Conservation (phyloP, 1,284 basidiomycete species). For the Inonotus hispidus region DNA sequence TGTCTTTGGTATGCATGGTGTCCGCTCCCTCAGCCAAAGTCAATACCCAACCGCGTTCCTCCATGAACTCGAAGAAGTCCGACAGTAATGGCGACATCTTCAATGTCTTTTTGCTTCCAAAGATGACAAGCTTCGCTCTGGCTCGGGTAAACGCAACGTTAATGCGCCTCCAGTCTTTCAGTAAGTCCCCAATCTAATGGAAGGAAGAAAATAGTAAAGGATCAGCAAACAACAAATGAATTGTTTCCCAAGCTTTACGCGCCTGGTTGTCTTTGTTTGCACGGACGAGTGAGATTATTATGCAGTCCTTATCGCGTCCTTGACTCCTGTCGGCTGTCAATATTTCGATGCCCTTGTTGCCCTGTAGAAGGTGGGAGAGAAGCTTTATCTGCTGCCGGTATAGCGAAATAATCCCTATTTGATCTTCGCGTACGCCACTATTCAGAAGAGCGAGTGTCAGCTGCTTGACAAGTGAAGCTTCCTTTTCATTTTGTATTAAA, state of each 20-base stretch:
- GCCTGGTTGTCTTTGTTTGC: constrained; percentile 76
- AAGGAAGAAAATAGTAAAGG: constrained; percentile 11
- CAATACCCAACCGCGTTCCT: constrained; percentile 65
- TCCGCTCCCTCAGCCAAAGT: constrained; percentile 51
- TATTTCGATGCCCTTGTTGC: constrained; percentile 66
- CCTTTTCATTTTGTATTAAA: constrained; percentile 83
- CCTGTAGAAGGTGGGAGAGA: constrained; percentile 52
- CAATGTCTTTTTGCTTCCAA: constrained; percentile 80
- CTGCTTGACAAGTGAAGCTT: constrained; percentile 64
- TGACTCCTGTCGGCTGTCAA: constrained; percentile 95
- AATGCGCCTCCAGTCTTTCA: constrained; percentile 93
- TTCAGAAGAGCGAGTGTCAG: constrained; percentile 59
- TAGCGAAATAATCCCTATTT: constrained; percentile 86
- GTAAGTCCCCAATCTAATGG: constrained; percentile 77
- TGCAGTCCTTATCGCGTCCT: constrained; percentile 93
- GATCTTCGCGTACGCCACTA: constrained; percentile 59
- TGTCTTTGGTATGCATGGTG: constrained; percentile 35
- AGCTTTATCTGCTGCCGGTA: constrained; percentile 96
- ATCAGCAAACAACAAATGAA: background rate
- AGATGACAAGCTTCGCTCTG: constrained; percentile 81
- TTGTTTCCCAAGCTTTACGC: constrained; percentile 25
- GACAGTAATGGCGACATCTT: constrained; percentile 52
- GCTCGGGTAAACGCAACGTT: constrained; percentile 97
- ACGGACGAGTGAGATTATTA: constrained; percentile 90
- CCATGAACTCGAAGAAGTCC: constrained; percentile 74